Evolutionary conservation across 768 basidiomycete genomes (phyloP), one percentile per base, ranked within the genome.

Genomic region (Mycena latifolia): DNA sequence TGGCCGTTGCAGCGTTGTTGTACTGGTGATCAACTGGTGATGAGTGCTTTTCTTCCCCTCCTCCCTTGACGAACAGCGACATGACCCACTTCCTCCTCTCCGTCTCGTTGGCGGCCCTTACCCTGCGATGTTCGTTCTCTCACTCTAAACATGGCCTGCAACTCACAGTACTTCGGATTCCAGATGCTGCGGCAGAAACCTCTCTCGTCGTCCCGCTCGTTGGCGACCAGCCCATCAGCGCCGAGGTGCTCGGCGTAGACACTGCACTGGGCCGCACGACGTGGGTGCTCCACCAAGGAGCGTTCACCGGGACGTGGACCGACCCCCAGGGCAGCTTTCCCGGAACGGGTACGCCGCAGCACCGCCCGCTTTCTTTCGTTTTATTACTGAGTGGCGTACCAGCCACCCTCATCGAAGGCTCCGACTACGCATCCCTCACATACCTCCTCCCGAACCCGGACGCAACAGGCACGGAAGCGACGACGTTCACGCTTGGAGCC

Each of bases 341-440:
- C 31, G 67, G 63, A 10, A 71, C 69, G 8, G 65, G 69, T 71
- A n/a, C n/a, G n/a, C n/a, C n/a, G n/a, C n/a, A n/a, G 48, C 31
- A 63, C 14, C 48, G 39, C 39, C 6, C 5, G 2, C 41, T 5
- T 43, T 43, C n/a, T 20, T 43, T 20, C 6, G 7, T 14, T 18
- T 14, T 33, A 11, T 11, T n/a, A n/a, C n/a, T 63, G n/a, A n/a
- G n/a, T n/a, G n/a, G n/a, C n/a, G n/a, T n/a, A n/a, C n/a, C n/a
- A 85, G 84, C 79, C 7, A 84, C 83, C 0, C 77, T 86, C n/a
- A 77, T 84, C 48, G 79, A 81, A 69, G 84, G 81, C 14, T 67
- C 83, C 1, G 73, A 73, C 55, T 78, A 78, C 48, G 83, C 80
- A 15, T 77, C 76, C 24, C 67, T 83, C 59, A 81, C 79, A 15